phyloP scores from a whole-genome alignment of 768 basidiomycete species.

The Mycena olivaceomarginata region DNA sequence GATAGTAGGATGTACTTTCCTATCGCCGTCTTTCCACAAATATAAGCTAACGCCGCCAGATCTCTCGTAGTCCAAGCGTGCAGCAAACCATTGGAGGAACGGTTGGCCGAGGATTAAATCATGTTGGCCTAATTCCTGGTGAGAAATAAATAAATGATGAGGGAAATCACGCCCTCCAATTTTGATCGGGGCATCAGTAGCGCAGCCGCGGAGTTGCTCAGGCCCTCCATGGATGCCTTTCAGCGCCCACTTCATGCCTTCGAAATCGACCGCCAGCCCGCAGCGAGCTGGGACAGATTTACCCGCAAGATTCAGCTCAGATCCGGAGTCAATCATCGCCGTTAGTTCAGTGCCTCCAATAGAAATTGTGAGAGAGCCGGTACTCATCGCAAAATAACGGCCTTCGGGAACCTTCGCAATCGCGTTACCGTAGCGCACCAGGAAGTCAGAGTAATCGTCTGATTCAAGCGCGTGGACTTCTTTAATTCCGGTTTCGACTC shows the following conservation, averaged over 20 bases:
- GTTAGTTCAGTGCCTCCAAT: constrained; percentile 8
- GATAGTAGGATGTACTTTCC: constrained; percentile 19
- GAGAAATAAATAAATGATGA: constrained; percentile 33
- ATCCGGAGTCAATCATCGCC: constrained; percentile 17
- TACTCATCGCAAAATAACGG: constrained; percentile 30
- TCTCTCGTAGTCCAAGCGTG: constrained; percentile 23
- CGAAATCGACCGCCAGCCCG: constrained; percentile 27
- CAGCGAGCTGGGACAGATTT: not conserved
- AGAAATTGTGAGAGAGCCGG: not conserved
- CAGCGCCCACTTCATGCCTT: constrained; percentile 34
- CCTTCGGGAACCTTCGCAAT: constrained; percentile 16
- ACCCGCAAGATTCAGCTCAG: constrained; percentile 21
- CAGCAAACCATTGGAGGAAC: constrained; percentile 29
- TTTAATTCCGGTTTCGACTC: too few species aligned
- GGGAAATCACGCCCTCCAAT: constrained; percentile 22
- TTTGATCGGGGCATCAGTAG: constrained; percentile 24
- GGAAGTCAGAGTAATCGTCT: not conserved
- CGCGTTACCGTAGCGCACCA: constrained; percentile 21
- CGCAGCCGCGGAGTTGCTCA: constrained; percentile 31
- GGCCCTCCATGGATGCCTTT: constrained; percentile 33
- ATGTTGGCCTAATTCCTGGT: constrained; percentile 25
- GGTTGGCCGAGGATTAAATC: constrained; percentile 33
- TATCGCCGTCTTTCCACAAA: constrained; percentile 24
- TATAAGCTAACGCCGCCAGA: not conserved
- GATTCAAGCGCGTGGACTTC: too few species aligned